These are phyloP conservation scores for Primulina tabacum DNA, from an alignment of 257 asterid species.

Conservation along the genomic window DNA sequence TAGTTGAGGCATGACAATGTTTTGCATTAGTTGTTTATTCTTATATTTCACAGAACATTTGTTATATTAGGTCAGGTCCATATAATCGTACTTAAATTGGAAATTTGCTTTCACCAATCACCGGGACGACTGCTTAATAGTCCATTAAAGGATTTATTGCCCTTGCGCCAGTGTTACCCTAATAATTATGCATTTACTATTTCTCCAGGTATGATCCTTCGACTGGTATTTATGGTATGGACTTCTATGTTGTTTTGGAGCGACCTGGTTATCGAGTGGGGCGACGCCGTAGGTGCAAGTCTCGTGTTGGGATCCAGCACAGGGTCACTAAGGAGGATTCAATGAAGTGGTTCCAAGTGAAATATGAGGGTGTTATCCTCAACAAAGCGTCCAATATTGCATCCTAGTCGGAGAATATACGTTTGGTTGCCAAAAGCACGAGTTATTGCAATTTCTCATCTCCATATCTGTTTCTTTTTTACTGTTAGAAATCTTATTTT, in stretches of 20 bases:
- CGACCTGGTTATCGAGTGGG: slow-evolving; percentile 23
- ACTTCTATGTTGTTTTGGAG: slow-evolving; percentile 22
- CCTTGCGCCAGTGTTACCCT: background rate
- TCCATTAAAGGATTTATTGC: background rate
- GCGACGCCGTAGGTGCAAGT: slow-evolving; percentile 17
- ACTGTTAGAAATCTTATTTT: background rate
- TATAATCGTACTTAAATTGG: too few relatives aligned
- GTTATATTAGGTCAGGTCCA: background rate
- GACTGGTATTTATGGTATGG: slow-evolving; percentile 24
- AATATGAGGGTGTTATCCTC: slow-evolving; percentile 29
- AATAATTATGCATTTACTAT: background rate
- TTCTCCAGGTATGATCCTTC: slow-evolving; percentile 24
- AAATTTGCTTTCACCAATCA: background rate
- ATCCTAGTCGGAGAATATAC: background rate
- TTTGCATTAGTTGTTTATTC: too few relatives aligned
- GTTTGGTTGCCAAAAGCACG: background rate
- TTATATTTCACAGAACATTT: background rate
- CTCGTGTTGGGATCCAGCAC: slow-evolving; percentile 25
- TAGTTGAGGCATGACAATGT: background rate
- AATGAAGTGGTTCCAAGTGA: slow-evolving; percentile 27
- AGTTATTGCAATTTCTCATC: background rate
- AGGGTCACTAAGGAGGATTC: slow-evolving; percentile 22
- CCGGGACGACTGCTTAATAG: background rate
- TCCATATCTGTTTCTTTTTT: slow-evolving; percentile 4
- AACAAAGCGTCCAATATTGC: slow-evolving; percentile 37